Evolutionary conservation across 2,329 filamentous ascomycete species (phyloP), one percentile per base, ranked within the genome.

Genomic region (Colletotrichum karsti): DNA sequence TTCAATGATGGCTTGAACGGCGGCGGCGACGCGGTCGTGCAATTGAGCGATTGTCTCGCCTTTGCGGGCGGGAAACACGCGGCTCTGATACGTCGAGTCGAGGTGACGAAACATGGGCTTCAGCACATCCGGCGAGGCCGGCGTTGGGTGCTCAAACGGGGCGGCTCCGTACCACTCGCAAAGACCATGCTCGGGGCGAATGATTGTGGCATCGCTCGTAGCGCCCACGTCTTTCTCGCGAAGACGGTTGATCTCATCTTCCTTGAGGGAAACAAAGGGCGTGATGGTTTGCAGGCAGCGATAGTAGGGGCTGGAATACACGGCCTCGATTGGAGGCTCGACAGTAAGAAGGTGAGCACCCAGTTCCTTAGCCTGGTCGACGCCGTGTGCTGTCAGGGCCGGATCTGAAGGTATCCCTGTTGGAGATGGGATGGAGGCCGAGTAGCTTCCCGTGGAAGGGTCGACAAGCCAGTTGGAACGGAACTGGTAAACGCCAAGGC

Each of bases 91-190:
- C 28, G 75, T 76, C 13, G 80, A 77, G 67, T 91, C 86, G 44
- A 90, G 83, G 30, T 87, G 79, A 30, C 91, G 90, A 77, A 97
- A 97, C 70, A 93, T 86, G 20, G 78, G 78, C 68, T 87, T 86
- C 69, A 99, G 85, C 35, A 87, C 82, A 28, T 84, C 74, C 13
- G 91, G 82, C 4, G 87, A 80, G 3, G 94, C 93, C 3, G 95
- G 94, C 15, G 87, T 85, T 1, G 96, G 96, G 75, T 98, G 96
- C 61, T 92, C 87, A 79, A 97, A 98, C 67, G 90, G 90, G 15
- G 95, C 94, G 53, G 89, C 86, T 26, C 96, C 96, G 78, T 96
- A 98, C 92, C 96, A 98, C 83, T 99, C 96, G 69, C 93, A 91
- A 41, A 90, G 74, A 12, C 88, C 88, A 63, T 83, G 80, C 73